A percentile compares a stretch with the other conserved stretches of the same genome.
Evolutionary conservation across 768 basidiomycete species (phyloP).

Genomic region (Russula sp.): DNA sequence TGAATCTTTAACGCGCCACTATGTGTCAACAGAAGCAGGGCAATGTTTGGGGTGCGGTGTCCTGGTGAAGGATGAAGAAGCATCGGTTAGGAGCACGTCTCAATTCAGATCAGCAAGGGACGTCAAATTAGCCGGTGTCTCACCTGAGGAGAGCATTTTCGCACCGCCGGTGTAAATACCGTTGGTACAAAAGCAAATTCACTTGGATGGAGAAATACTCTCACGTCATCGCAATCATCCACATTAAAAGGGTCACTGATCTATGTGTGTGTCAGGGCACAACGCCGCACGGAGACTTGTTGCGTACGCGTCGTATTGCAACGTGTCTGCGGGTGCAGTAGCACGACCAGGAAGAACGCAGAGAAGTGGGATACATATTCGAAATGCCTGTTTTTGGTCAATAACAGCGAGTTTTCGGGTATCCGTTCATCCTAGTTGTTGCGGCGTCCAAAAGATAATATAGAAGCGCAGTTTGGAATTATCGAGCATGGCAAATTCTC

Average conservation of each 20-base stretch:
- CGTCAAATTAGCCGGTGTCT: neutral
- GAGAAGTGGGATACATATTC: neutral
- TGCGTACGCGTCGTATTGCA: neutral
- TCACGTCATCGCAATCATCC: neutral
- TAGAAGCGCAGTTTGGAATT: neutral
- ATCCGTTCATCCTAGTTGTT: neutral
- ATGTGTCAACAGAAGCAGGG: neutral
- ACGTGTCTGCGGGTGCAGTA: neutral
- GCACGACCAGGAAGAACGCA: neutral
- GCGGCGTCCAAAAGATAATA: neutral
- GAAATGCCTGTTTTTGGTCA: neutral
- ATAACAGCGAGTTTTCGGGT: neutral
- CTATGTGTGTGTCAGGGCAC: neutral
- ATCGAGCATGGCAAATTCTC: neutral
- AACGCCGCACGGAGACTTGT: neutral
- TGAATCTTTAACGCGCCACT: neutral
- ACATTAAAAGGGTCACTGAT: neutral
- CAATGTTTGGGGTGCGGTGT: neutral
- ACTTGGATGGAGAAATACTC: neutral
- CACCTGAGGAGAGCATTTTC: neutral
- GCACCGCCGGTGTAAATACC: neutral
- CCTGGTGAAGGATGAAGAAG: neutral
- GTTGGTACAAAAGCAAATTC: neutral
- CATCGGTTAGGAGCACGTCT: neutral
- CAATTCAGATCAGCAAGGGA: neutral